phyloP scores from a whole-genome alignment of 371 early-diverging fungal species.

The Mucor irregularis region DNA sequence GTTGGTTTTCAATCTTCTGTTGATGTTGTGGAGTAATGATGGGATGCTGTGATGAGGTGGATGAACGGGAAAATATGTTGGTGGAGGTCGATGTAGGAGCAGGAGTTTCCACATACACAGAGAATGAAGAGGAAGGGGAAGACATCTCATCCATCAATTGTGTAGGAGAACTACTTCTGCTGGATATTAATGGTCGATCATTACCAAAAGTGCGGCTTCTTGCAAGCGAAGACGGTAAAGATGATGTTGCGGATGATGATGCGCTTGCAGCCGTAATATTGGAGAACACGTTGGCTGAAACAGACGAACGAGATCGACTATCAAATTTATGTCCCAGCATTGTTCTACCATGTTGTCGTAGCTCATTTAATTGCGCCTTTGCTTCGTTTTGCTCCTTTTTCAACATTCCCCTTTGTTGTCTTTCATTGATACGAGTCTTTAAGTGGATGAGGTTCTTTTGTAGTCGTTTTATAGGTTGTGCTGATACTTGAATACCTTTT shows the following conservation, averaged over 20 bases:
- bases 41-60: conserved; percentile 23
- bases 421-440: neutral
- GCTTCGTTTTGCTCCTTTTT: conserved; percentile 12
- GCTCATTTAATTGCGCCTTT: conserved; percentile 4
- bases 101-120: conserved; percentile 8
- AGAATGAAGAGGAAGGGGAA: neutral
- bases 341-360: conserved; percentile 11
- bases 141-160: no score
- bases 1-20: conserved; percentile 57
- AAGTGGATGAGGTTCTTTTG: conserved; percentile 10
- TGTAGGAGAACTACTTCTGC: neutral
- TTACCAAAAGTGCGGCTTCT: neutral
- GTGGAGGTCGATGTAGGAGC: conserved; percentile 5
- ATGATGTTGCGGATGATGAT: neutral
- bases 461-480: conserved; percentile 54
- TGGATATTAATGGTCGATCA: neutral
- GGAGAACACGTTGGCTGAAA: conserved; percentile 19
- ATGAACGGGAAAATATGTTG: conserved; percentile 11
- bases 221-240: neutral
- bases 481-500: conserved; percentile 56
- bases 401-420: neutral
- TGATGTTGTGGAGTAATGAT: no score
- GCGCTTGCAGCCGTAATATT: conserved; percentile 3
- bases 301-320: conserved; percentile 9
- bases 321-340: conserved; percentile 31